phyloP scores from a whole-genome alignment of 2,329 filamentous ascomycete genomes.

The Ceratocystis alfenasii region DNA sequence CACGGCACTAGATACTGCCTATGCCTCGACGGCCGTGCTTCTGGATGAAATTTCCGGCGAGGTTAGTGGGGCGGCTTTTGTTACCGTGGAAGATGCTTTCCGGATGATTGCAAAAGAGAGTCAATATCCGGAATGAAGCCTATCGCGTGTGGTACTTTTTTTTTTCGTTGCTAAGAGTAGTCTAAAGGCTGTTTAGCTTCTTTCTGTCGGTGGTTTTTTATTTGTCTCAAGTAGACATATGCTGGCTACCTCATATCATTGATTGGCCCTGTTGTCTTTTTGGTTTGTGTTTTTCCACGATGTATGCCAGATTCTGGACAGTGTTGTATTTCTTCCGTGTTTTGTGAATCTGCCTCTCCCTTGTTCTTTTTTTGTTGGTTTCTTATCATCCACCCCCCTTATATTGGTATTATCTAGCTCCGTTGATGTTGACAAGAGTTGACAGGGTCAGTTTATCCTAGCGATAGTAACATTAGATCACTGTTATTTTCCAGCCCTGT shows the following conservation, averaged over 20 bases:
- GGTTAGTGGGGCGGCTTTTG: slow-evolving; percentile 70
- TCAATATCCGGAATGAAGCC: neutral
- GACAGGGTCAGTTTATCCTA: too few relatives aligned
- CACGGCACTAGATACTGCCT: slow-evolving; percentile 72
- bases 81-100: slow-evolving; percentile 30
- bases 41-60: slow-evolving; percentile 71
- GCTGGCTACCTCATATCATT: neutral
- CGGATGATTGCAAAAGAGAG: neutral
- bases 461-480: too few relatives aligned
- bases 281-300: neutral
- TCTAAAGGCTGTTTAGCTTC: too few relatives aligned
- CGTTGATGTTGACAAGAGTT: neutral
- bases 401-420: neutral
- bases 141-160: neutral
- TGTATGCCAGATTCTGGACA: slow-evolving; percentile 7
- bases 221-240: too few relatives aligned
- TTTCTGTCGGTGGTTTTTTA: too few relatives aligned
- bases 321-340: neutral
- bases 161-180: too few relatives aligned
- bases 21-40: slow-evolving; percentile 74
- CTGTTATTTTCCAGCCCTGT: too few relatives aligned
- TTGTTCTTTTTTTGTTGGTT: neutral
- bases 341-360: neutral
- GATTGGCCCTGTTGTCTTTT: neutral
- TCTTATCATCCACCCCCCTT: too few relatives aligned